Conservation (phyloP, 1,139 yeast genomes). For the Magnusiomyces ingens region DNA sequence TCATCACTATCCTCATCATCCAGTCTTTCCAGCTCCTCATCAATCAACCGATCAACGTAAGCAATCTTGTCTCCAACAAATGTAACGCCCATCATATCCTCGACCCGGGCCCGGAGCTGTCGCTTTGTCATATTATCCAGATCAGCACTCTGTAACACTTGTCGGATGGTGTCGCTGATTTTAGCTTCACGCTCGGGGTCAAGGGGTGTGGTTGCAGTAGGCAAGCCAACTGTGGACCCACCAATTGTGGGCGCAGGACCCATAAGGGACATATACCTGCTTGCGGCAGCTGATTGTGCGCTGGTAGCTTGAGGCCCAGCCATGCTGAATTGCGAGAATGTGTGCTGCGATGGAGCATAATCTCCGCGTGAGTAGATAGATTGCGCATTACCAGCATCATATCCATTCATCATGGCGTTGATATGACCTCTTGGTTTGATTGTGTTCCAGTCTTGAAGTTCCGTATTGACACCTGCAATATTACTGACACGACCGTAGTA, state of each 20-base stretch:
- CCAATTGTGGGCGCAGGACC: neutral
- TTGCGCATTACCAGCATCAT: neutral
- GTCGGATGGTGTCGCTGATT: conserved; percentile 25
- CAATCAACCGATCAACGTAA: conserved; percentile 32
- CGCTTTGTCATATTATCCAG: conserved; percentile 34
- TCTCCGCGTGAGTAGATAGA: neutral
- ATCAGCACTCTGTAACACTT: conserved; percentile 31
- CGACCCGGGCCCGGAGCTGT: conserved; percentile 34
- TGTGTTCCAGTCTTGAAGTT: conserved; percentile 13
- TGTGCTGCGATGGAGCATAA: conserved; percentile 3
- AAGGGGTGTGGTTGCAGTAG: conserved; percentile 4
- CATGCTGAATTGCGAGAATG: conserved; percentile 4
- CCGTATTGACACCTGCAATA: conserved; percentile 12
- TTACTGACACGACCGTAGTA: conserved; percentile 13
- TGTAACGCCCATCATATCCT: conserved; percentile 32
- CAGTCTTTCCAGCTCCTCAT: conserved; percentile 31
- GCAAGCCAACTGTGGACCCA: neutral
- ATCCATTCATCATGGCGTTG: conserved; percentile 8
- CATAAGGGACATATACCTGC: neutral
- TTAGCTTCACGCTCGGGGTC: conserved; percentile 23
- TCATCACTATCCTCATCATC: conserved; percentile 21
- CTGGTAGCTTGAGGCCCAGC: neutral
- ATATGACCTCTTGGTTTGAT: conserved; percentile 15
- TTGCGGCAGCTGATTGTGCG: neutral
- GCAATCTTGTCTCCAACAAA: conserved; percentile 29